Conservation (phyloP, 768 basidiomycete species). For the Lentinula guzmanii region DNA sequence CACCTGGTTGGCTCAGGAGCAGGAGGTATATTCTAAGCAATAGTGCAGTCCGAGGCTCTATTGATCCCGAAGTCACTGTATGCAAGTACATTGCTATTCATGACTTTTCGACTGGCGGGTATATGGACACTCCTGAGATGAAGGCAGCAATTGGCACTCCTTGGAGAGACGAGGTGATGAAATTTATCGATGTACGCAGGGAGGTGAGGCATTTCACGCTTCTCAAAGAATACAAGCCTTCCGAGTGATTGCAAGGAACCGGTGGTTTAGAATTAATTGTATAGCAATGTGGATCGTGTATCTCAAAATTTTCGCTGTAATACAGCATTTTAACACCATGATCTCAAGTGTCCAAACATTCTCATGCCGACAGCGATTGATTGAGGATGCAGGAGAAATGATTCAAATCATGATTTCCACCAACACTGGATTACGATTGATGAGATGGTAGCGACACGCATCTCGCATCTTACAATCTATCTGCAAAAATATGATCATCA, state of each 20-base stretch:
- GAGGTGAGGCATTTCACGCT: slow-evolving; percentile 20
- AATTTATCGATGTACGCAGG: slow-evolving; percentile 9
- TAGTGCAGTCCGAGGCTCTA: neutral
- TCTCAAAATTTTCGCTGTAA: too few species aligned
- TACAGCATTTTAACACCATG: too few species aligned
- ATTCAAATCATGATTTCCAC: too few species aligned
- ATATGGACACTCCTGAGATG: slow-evolving; percentile 16
- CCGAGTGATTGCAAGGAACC: neutral
- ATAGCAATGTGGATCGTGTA: too few species aligned
- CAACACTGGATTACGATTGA: too few species aligned
- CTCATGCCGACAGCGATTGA: too few species aligned
- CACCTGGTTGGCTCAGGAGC: slow-evolving; percentile 23
- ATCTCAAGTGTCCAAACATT: too few species aligned
- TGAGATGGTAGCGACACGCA: too few species aligned
- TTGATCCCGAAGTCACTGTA: slow-evolving; percentile 6
- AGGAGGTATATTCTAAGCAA: slow-evolving; percentile 21
- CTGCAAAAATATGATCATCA: too few species aligned
- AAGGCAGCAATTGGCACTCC: slow-evolving; percentile 18
- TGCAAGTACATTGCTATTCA: slow-evolving; percentile 29
- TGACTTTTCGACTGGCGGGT: slow-evolving; percentile 18
- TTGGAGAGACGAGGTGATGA: slow-evolving; percentile 18
- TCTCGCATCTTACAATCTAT: too few species aligned
- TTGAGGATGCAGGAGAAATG: too few species aligned
- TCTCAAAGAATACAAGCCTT: slow-evolving; percentile 13
- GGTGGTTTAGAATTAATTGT: neutral